Conservation (phyloP, 176 grass and related monocot genomes). For the Ensete ventricosum region DNA sequence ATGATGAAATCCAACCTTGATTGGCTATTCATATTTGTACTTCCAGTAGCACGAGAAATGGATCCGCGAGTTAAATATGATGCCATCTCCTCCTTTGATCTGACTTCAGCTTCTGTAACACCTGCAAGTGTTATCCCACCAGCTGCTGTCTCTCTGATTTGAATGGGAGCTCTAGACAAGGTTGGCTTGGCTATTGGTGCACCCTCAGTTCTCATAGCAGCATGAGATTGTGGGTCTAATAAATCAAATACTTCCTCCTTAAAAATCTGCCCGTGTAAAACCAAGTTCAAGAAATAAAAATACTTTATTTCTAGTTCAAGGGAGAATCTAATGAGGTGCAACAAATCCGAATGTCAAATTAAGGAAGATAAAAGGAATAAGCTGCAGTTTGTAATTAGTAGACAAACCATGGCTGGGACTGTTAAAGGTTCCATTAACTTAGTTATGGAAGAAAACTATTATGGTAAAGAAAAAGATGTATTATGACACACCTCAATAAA, state of each 20-base stretch:
- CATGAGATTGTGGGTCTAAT: slow-evolving; percentile 42
- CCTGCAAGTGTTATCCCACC: slow-evolving; percentile 85
- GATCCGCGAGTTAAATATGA: slow-evolving; percentile 61
- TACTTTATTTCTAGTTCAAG: background rate
- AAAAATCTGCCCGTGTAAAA: slow-evolving; percentile 52
- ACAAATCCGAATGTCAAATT: background rate
- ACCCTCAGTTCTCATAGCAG: slow-evolving; percentile 38
- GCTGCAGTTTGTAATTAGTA: background rate
- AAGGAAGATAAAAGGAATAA: background rate
- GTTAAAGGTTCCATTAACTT: background rate
- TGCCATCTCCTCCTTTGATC: slow-evolving; percentile 92
- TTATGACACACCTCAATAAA: slow-evolving; percentile 69
- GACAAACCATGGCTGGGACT: background rate
- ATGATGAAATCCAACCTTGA: slow-evolving; percentile 29
- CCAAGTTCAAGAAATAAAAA: background rate
- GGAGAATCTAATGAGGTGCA: background rate
- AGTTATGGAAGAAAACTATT: background rate
- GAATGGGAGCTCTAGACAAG: slow-evolving; percentile 68
- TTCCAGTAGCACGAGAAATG: slow-evolving; percentile 70
- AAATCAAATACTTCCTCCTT: slow-evolving; percentile 98
- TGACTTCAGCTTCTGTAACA: slow-evolving; percentile 82
- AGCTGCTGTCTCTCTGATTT: slow-evolving; percentile 79
- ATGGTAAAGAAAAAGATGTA: background rate
- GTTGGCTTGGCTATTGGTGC: slow-evolving; percentile 31
- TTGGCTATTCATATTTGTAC: slow-evolving; percentile 57